Evolutionary conservation across 495 filamentous ascomycete genomes (phyloP), one percentile per base, ranked within the genome.

Genomic region (Friedmanniomyces simplex): DNA sequence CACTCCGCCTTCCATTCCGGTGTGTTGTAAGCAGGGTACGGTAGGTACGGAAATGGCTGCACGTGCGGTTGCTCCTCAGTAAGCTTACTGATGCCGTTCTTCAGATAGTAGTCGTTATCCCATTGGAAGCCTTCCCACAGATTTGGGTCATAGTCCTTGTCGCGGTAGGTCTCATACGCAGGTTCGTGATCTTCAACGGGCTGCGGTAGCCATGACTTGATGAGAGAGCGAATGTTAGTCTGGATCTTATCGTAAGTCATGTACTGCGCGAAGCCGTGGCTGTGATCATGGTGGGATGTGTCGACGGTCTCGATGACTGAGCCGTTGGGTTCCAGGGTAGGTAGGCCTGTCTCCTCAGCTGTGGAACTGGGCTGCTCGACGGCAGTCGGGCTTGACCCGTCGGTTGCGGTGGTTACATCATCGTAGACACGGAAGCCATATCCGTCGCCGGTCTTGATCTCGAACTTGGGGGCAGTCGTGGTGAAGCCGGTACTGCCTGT

Each of bases 11-110:
- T 66, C 76, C 76, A 80, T 28, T 65, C 60, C 22, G 60, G 62
- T 26, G 67, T 72, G 58, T 78, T 78, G 62, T 80, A 81, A 6
- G 65, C 63, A 1, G 78, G 78, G 50, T 80, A 79, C 7, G 78
- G 78, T 25, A 73, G 65, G 63, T 79, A 80, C 0, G 59, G 55
- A 28, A 37, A 18, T 3, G 57, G 58, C 16, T 18, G 18, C 1
- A 48, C 47, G 7, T 53, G 39, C 21, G 42, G 49, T 36, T 57
- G 43, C 28, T 54, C 45, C 13, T 63, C 14, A 5, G 13, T 48
- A 5, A 67, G 49, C 20, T 41, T 58, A 41, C 52, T 50, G 20
- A 62, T 60, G 24, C 64, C 62, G 30, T 57, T 62, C 6, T 51
- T 50, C 21, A 51, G 18, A 45, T 59, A 64, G 52, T 43, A 67